Evolutionary conservation across 108 stramenopile species (phyloP).

Genomic region (Nitzschia palea): DNA sequence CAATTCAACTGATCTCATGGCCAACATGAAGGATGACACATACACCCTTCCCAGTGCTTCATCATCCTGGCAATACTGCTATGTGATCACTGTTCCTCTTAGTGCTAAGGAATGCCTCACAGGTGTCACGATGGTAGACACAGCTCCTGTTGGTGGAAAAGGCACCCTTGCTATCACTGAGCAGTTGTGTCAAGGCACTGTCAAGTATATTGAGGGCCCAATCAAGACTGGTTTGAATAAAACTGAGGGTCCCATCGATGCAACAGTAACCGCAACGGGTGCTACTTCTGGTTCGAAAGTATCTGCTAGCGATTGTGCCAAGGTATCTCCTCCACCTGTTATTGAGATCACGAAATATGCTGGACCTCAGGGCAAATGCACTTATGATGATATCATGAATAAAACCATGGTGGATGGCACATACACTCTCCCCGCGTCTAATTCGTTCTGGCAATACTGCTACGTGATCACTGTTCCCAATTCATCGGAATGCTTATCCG

Average conservation of each 20-base stretch:
- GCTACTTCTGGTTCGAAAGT: background rate
- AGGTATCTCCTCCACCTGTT: too few relatives aligned
- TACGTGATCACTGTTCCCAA: background rate
- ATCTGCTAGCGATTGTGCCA: background rate
- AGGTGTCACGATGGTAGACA: background rate
- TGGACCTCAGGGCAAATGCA: background rate
- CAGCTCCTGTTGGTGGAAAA: background rate
- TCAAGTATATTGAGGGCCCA: too few relatives aligned
- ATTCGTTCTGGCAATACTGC: background rate
- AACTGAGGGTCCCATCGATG: background rate
- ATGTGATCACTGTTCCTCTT: background rate
- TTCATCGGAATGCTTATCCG: background rate
- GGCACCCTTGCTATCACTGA: background rate
- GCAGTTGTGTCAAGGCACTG: too few relatives aligned
- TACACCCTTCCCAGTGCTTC: background rate
- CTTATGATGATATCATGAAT: background rate
- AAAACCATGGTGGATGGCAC: background rate
- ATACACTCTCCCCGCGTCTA: background rate
- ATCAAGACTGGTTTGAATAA: too few relatives aligned
- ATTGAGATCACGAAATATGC: slow-evolving; percentile 4
- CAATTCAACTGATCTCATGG: background rate
- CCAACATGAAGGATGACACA: background rate
- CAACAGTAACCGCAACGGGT: background rate
- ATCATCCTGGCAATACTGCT: background rate
- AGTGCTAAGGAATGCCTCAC: background rate